phyloP scores from a whole-genome alignment of 768 basidiomycete genomes.

The Hygrocybe coccinea region DNA sequence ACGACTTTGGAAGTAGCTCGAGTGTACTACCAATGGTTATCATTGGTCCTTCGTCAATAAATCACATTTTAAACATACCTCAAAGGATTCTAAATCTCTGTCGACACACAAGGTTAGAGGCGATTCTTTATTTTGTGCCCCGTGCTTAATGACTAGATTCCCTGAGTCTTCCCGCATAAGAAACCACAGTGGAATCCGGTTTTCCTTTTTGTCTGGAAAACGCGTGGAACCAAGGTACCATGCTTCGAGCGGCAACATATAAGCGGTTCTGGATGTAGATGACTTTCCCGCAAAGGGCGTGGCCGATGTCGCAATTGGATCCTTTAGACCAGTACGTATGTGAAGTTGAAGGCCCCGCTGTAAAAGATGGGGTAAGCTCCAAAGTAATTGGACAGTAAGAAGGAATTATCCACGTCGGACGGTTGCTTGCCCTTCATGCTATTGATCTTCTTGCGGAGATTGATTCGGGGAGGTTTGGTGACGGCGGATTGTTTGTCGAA shows the following conservation, averaged over 20 bases:
- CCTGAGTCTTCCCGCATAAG: not conserved
- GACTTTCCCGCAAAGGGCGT: not conserved
- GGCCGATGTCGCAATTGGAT: slow-evolving; percentile 3
- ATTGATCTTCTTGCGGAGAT: not conserved
- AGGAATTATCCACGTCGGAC: not conserved
- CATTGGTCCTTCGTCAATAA: too few species aligned
- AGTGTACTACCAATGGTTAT: too few species aligned
- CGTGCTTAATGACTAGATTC: not conserved
- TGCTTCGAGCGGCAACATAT: slow-evolving; percentile 18
- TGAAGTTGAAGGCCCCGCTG: not conserved
- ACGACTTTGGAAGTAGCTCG: too few species aligned
- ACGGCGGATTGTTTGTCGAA: not conserved
- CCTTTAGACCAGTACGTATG: not conserved
- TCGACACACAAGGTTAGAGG: not conserved
- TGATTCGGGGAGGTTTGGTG: not conserved
- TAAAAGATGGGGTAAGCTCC: not conserved
- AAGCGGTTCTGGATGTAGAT: not conserved
- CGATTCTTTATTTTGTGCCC: not conserved
- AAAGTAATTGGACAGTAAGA: not conserved
- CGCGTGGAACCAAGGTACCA: slow-evolving; percentile 23
- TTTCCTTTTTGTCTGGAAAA: slow-evolving; percentile 1
- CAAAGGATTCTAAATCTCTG: not conserved
- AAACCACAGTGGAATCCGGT: slow-evolving; percentile 8
- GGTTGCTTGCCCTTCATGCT: not conserved
- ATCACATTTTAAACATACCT: not conserved